phyloP scores from a whole-genome alignment of 2,329 filamentous ascomycete genomes.

The Monosporascus sp. region DNA sequence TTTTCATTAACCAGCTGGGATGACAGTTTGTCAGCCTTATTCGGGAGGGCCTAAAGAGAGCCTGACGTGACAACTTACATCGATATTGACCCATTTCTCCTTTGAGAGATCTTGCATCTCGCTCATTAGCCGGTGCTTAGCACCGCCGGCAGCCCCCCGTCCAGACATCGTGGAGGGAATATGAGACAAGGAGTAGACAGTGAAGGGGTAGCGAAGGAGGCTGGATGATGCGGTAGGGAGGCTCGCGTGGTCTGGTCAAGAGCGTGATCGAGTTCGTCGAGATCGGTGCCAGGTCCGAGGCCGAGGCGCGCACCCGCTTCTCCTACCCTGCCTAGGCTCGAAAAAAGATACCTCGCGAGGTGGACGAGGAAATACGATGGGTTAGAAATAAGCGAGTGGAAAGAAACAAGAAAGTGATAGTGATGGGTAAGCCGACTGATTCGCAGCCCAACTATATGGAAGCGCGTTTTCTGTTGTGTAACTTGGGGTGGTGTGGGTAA shows the following conservation, averaged over 20 bases:
- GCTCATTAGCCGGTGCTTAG: slow-evolving; percentile 81
- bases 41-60: neutral
- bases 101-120: slow-evolving; percentile 78
- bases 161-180: slow-evolving; percentile 19
- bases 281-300: too few species aligned
- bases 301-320: too few species aligned
- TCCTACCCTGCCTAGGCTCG: neutral
- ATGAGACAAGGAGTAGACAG: neutral
- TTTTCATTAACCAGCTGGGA: slow-evolving; percentile 69
- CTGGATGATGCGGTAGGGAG: neutral
- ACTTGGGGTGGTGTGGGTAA: neutral
- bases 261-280: too few species aligned
- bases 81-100: slow-evolving; percentile 91
- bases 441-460: neutral
- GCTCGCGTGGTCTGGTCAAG: neutral
- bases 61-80: slow-evolving; percentile 47
- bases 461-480: neutral
- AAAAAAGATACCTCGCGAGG: neutral
- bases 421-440: neutral
- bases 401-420: neutral
- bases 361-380: neutral
- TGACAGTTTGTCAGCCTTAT: slow-evolving; percentile 7
- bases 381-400: neutral
- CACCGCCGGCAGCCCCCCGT: slow-evolving; percentile 32
- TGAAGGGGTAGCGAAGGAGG: neutral